Base-by-base conservation (phyloP, 106 monocot genomes). In the Allium sativum region DNA sequence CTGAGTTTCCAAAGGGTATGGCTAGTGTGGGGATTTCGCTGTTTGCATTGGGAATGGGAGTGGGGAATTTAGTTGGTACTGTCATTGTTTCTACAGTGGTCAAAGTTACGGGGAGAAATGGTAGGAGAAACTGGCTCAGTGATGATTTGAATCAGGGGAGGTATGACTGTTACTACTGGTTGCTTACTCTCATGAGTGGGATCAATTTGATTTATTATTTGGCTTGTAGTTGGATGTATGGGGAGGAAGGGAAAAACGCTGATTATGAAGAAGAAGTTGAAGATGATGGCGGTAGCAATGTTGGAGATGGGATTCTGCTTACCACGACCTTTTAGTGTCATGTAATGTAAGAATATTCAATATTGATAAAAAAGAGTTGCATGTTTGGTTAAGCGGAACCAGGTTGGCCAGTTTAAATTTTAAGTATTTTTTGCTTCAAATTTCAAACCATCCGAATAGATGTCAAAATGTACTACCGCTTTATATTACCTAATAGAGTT, bases 1-100 rank as follows among this genome's bases (percentile, higher is more conserved):
- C 64, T 14, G 65, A 84, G 77, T 77, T 84, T 50, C 84, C 84
- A 15, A 80, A 81, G 68, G 50, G 76, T 64, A 84, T 84, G 84
- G 66, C 74, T 21, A 84, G 74, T 51, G 57, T 81, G 3, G 84
- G 77, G 7, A 75, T 80, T 7, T 63, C 77, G 2, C 55, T 84
- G 21, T 62, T 73, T 17, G 77, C 81, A 53, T 67, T 62, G 21
- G 62, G 56, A n/a, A 53, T 84, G 1, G 80, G 80, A 6, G 22
- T 70, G 18, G 61, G 66, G 1, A 77, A 73, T 40, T 84, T 81
- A 57, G 16, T 74, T 44, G 81, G 84, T 6, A 68, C 80, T 22
- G 74, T 84, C 31, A 16, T 84, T 60, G 74, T 84, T 52, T 73
- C 42, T 3, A 52, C 74, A 13, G 40, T 84, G 0, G 59, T 80